These are phyloP conservation scores for Pelargonium cotyledonis DNA, from an alignment of 441 rosid genomes.

Conservation along the genomic window DNA sequence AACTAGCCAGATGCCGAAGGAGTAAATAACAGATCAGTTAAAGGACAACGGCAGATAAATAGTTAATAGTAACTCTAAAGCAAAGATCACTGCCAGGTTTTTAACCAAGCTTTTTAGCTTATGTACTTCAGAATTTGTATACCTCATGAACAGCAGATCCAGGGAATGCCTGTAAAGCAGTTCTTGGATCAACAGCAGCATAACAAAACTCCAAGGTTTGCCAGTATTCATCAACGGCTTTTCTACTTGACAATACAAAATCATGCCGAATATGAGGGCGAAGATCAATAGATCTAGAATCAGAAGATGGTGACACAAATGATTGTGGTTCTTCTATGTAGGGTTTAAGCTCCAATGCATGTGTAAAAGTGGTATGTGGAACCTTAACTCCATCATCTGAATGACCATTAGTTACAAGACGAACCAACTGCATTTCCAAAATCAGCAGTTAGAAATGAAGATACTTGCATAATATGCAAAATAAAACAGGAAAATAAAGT, in stretches of 20 bases:
- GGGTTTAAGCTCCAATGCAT: constrained; percentile 88
- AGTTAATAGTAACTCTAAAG: neutral
- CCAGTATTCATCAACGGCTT: constrained; percentile 95
- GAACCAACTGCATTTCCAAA: constrained; percentile 50
- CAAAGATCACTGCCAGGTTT: constrained; percentile 2
- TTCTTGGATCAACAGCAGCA: constrained; percentile 80
- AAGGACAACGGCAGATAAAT: neutral
- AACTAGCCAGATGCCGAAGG: neutral
- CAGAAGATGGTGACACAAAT: constrained; percentile 41
- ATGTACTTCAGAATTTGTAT: constrained; percentile 12
- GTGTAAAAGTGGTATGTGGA: constrained; percentile 54
- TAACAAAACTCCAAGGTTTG: constrained; percentile 89
- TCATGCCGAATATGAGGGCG: constrained; percentile 95
- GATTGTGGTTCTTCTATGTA: constrained; percentile 83
- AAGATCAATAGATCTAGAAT: constrained; percentile 55
- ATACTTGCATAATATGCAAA: constrained; percentile 6
- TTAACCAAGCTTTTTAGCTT: constrained; percentile 7
- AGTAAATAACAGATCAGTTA: neutral
- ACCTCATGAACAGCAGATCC: constrained; percentile 95
- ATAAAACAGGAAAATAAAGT: neutral
- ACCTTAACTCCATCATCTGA: constrained; percentile 41
- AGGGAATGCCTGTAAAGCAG: constrained; percentile 89
- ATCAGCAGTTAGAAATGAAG: neutral
- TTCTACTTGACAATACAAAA: constrained; percentile 62
- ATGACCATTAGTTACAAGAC: constrained; percentile 53